A percentile compares a stretch with the other conserved stretches of the same genome.
Evolutionary conservation across 2,329 filamentous ascomycete species (phyloP).

Genomic region (Cryphonectria parasitica): DNA sequence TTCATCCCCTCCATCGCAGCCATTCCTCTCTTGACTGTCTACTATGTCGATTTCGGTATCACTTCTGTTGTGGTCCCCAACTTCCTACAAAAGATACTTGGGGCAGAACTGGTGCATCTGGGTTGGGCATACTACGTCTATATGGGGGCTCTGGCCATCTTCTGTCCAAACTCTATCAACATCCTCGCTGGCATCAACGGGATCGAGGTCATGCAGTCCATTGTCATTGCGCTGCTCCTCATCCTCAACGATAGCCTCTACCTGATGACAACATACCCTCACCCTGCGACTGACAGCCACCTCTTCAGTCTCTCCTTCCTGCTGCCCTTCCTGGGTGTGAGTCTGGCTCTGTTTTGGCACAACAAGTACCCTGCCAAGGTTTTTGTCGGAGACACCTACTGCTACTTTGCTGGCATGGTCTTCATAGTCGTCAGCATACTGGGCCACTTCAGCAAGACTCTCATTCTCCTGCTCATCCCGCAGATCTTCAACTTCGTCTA

Average conservation of each 20-base stretch:
- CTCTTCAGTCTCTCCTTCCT: slow-evolving; percentile 95
- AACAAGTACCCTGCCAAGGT: slow-evolving; percentile 97
- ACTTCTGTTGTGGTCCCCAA: slow-evolving; percentile 92
- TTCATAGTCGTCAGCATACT: slow-evolving; percentile 97
- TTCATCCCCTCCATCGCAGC: slow-evolving; percentile 94
- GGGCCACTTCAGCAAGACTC: slow-evolving; percentile 96
- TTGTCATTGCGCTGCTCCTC: slow-evolving; percentile 85
- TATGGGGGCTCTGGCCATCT: slow-evolving; percentile 96
- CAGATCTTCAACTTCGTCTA: slow-evolving; percentile 98
- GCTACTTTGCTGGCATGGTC: slow-evolving; percentile 99
- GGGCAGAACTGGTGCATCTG: slow-evolving; percentile 77
- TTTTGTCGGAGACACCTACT: slow-evolving; percentile 98
- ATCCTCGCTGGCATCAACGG: slow-evolving; percentile 99
- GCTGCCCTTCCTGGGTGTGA: slow-evolving; percentile 92
- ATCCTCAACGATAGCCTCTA: slow-evolving; percentile 88
- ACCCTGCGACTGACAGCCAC: slow-evolving; percentile 94
- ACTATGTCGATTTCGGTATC: slow-evolving; percentile 98
- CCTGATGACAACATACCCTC: slow-evolving; percentile 79
- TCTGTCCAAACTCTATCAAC: slow-evolving; percentile 98
- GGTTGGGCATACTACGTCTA: slow-evolving; percentile 88
- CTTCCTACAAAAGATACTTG: slow-evolving; percentile 81
- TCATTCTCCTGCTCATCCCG: slow-evolving; percentile 86
- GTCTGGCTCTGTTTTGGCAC: slow-evolving; percentile 80
- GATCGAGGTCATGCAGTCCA: slow-evolving; percentile 92
- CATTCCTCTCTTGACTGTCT: slow-evolving; percentile 91